Evolutionary conservation across 1,284 basidiomycete species (phyloP).

Genomic region (Leccinum pallidistipes): DNA sequence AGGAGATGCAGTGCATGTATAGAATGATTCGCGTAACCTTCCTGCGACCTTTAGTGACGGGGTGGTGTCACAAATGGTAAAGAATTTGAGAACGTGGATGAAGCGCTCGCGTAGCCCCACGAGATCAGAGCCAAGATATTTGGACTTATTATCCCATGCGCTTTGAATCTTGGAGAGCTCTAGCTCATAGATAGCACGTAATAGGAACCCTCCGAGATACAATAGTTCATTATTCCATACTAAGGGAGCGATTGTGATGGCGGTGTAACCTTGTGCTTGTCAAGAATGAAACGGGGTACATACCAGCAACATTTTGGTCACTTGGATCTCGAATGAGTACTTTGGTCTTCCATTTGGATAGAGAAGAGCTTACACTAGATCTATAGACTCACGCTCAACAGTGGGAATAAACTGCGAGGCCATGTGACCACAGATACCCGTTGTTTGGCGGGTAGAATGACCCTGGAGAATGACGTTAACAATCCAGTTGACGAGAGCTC

Average conservation of each 20-base stretch:
- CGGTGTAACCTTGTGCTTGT: background rate
- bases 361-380: slow-evolving; percentile 63
- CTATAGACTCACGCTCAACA: slow-evolving; percentile 93
- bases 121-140: slow-evolving; percentile 9
- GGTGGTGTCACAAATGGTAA: slow-evolving; percentile 82
- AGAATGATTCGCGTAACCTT: slow-evolving; percentile 80
- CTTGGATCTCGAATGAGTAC: slow-evolving; percentile 35
- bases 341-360: background rate
- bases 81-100: slow-evolving; percentile 84
- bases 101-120: slow-evolving; percentile 54
- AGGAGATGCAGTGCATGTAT: slow-evolving; percentile 50
- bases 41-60: slow-evolving; percentile 79
- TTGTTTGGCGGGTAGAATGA: slow-evolving; percentile 48
- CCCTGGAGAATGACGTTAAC: background rate
- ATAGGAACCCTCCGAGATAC: slow-evolving; percentile 77
- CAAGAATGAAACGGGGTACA: slow-evolving; percentile 16
- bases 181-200: slow-evolving; percentile 82
- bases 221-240: slow-evolving; percentile 89
- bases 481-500: background rate
- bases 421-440: slow-evolving; percentile 89
- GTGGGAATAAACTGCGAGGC: slow-evolving; percentile 93
- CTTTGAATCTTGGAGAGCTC: slow-evolving; percentile 64
- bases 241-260: background rate
- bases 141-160: slow-evolving; percentile 39
- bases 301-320: slow-evolving; percentile 70